phyloP scores from a whole-genome alignment of 2,329 filamentous ascomycete genomes.

The Mycosphaerelloides madeirae region DNA sequence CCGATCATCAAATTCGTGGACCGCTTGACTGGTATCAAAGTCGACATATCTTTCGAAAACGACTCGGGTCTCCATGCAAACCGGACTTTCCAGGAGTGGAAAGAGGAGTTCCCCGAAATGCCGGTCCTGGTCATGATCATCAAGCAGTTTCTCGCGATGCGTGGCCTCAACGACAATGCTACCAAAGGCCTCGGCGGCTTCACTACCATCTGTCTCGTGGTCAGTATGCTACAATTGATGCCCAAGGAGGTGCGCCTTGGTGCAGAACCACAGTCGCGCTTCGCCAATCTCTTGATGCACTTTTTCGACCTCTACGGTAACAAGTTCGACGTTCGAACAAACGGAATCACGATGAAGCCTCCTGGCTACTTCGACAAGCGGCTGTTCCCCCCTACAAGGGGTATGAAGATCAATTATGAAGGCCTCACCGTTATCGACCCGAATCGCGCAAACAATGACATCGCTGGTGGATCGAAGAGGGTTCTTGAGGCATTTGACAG shows the following conservation, averaged over 20 bases:
- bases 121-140: constrained; percentile 78
- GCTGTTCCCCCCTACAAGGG: constrained; percentile 33
- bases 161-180: constrained; percentile 84
- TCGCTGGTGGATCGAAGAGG: constrained; percentile 77
- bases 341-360: constrained; percentile 71
- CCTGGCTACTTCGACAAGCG: constrained; percentile 76
- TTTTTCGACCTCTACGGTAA: constrained; percentile 90
- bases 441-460: constrained; percentile 79
- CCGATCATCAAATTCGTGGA: constrained; percentile 92
- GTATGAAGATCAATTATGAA: constrained; percentile 50
- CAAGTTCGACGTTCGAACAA: constrained; percentile 63
- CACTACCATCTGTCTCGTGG: constrained; percentile 86
- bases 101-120: constrained; percentile 73
- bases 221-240: constrained; percentile 78
- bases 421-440: constrained; percentile 88
- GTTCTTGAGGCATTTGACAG: constrained; percentile 61
- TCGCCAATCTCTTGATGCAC: constrained; percentile 76
- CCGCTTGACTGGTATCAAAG: constrained; percentile 67
- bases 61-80: constrained; percentile 74
- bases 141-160: constrained; percentile 89
- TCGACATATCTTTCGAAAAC: constrained; percentile 96
- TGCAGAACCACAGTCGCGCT: constrained; percentile 58
- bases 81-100: constrained; percentile 77
- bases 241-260: constrained; percentile 62
- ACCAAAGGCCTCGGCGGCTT: constrained; percentile 91